phyloP scores from a whole-genome alignment of 352 stramenopile genomes.

The Pythium myriotylum region DNA sequence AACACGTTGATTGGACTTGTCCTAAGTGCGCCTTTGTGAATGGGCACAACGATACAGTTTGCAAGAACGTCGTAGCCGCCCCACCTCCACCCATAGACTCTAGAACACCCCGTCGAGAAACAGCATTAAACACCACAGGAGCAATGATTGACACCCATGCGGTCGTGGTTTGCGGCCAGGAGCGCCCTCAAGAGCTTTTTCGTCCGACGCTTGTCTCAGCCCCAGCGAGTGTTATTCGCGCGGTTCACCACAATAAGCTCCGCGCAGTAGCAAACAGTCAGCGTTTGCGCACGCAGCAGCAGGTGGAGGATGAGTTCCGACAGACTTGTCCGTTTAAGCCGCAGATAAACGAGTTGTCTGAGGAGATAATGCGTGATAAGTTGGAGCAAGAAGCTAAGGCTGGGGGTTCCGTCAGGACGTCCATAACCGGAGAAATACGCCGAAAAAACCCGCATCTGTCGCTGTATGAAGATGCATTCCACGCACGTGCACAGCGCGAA shows the following conservation, averaged over 20 bases:
- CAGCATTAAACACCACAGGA: neutral
- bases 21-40: constrained; percentile 76
- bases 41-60: constrained; percentile 51
- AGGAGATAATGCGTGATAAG: constrained; percentile 78
- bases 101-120: constrained; percentile 17
- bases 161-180: constrained; percentile 54
- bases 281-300: constrained; percentile 54
- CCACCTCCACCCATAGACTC: neutral
- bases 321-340: constrained; percentile 71
- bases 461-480: constrained; percentile 77
- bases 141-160: constrained; percentile 10
- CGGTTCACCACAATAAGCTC: constrained; percentile 42
- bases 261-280: constrained; percentile 21
- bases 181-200: constrained; percentile 66
- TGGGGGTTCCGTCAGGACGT: constrained; percentile 12
- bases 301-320: constrained; percentile 66
- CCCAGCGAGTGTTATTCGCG: constrained; percentile 23
- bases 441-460: constrained; percentile 56
- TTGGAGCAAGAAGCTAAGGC: constrained; percentile 44
- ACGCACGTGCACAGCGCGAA: constrained; percentile 41
- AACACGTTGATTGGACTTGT: constrained; percentile 78
- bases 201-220: constrained; percentile 62
- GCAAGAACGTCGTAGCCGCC: constrained; percentile 53
- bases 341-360: constrained; percentile 70
- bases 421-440: constrained; percentile 27